Conservation (phyloP, 1,284 basidiomycete genomes). For the Tilletia caries region DNA sequence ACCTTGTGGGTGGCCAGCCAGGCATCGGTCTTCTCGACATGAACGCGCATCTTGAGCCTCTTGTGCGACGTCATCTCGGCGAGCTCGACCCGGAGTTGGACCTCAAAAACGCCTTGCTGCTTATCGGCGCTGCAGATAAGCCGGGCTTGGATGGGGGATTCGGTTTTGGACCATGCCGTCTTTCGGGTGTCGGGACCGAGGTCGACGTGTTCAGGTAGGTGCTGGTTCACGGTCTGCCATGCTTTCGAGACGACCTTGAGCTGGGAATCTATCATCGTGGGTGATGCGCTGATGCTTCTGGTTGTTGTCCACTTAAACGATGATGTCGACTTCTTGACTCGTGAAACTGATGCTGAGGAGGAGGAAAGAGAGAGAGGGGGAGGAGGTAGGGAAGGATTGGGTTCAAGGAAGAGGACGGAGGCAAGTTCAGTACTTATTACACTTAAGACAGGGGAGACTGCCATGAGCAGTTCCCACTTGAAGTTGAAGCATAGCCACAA, state of each 20-base stretch:
- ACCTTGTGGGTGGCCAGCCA: background rate
- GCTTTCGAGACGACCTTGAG: slow-evolving; percentile 3
- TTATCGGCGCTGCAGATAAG: background rate
- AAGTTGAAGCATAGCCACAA: no score
- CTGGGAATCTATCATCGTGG: background rate
- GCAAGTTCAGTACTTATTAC: no score
- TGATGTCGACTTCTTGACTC: no score
- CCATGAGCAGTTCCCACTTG: no score
- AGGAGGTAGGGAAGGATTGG: no score
- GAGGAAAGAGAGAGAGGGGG: background rate
- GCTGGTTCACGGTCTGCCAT: slow-evolving; percentile 4
- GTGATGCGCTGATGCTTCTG: no score
- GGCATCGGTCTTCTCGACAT: background rate
- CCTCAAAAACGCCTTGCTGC: background rate
- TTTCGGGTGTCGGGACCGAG: background rate
- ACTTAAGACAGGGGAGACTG: no score
- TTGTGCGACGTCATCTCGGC: background rate
- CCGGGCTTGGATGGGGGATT: background rate
- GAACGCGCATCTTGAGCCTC: background rate
- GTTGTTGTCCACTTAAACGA: no score
- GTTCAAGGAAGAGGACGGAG: no score
- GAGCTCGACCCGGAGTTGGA: background rate
- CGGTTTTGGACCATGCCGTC: background rate
- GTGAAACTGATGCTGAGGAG: background rate
- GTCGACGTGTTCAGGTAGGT: slow-evolving; percentile 5